Conservation (phyloP, 148 eudicot species). For the Heliosperma pusillum region DNA sequence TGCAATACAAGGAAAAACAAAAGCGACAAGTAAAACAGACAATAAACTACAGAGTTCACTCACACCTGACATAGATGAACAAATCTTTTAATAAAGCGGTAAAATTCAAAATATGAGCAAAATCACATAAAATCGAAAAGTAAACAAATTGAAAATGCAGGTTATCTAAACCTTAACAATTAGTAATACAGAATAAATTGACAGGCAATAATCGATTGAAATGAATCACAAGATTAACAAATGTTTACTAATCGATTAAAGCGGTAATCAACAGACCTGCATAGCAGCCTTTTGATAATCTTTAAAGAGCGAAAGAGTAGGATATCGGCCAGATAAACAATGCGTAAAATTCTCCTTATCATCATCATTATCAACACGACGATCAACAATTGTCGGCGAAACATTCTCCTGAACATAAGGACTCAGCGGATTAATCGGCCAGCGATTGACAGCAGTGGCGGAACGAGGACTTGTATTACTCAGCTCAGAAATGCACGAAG, state of each 20-base stretch:
- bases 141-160: slow-evolving; percentile 4
- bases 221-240: background rate
- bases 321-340: slow-evolving; percentile 66
- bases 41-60: background rate
- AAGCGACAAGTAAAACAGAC: too few relatives aligned
- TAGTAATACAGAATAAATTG: background rate
- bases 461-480: slow-evolving; percentile 38
- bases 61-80: too few relatives aligned
- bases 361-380: slow-evolving; percentile 29
- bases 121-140: background rate
- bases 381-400: slow-evolving; percentile 28
- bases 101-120: too few relatives aligned
- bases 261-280: slow-evolving; percentile 45
- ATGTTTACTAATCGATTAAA: background rate
- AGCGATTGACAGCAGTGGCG: slow-evolving; percentile 43
- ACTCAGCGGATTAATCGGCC: slow-evolving; percentile 35
- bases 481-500: slow-evolving; percentile 32
- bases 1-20: too few relatives aligned
- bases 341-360: slow-evolving; percentile 40
- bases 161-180: background rate
- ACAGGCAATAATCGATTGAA: background rate
- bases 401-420: slow-evolving; percentile 26
- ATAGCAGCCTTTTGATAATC: slow-evolving; percentile 87
- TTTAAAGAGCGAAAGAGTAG: slow-evolving; percentile 74
- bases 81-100: too few relatives aligned